These are phyloP conservation scores for Ophiostoma ips DNA, from an alignment of 2,329 filamentous ascomycete genomes.

Conservation along the genomic window DNA sequence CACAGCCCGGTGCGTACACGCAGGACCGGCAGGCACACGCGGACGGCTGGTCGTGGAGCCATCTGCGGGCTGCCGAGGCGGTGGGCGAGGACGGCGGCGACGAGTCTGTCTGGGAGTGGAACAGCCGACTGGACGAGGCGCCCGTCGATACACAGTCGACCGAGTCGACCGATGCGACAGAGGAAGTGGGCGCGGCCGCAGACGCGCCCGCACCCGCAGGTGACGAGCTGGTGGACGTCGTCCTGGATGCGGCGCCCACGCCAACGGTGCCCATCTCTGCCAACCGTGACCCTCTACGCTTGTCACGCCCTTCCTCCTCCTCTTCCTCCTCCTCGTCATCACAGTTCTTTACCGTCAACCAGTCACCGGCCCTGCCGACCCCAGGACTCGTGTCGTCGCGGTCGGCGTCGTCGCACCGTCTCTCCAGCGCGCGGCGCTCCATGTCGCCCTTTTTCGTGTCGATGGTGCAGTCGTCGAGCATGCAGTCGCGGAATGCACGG, in stretches of 20 bases:
- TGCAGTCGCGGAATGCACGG: background rate
- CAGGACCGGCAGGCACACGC: conserved; percentile 44
- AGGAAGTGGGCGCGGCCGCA: background rate
- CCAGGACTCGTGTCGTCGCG: background rate
- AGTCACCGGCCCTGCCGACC: conserved; percentile 22
- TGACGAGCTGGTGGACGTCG: background rate
- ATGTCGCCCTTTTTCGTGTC: conserved; percentile 10
- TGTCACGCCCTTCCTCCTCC: background rate
- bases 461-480: background rate
- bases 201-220: background rate
- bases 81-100: background rate
- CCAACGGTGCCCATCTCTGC: background rate
- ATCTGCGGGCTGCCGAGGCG: conserved; percentile 36
- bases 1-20: conserved; percentile 59
- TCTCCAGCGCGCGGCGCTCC: conserved; percentile 4
- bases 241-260: background rate
- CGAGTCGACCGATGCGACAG: conserved; percentile 26
- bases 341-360: conserved; percentile 22
- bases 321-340: conserved; percentile 3
- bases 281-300: background rate
- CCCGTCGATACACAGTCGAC: background rate
- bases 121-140: conserved; percentile 46
- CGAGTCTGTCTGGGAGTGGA: conserved; percentile 43
- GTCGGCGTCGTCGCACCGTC: background rate
- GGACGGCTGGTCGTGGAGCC: conserved; percentile 56